Evolutionary conservation across 208 protist genomes (phyloP).

Genomic region (Leptomonas seymouri): DNA sequence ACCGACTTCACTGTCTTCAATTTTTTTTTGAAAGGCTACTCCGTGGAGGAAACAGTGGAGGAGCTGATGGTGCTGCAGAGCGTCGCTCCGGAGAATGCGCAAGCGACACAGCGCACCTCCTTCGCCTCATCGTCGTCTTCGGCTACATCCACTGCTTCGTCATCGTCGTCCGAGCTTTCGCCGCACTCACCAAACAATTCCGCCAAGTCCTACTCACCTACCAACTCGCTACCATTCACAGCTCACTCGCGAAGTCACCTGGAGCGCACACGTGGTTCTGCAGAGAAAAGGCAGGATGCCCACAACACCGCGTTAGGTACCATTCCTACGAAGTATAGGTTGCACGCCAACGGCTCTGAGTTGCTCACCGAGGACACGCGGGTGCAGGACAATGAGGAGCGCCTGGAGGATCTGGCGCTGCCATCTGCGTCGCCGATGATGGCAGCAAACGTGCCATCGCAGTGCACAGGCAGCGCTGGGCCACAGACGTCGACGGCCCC

Average conservation of each 20-base stretch:
- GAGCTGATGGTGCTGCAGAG: constrained; percentile 43
- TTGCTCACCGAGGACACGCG: constrained; percentile 24
- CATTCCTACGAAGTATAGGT: neutral
- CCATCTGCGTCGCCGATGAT: neutral
- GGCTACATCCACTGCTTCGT: neutral
- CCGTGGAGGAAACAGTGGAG: constrained; percentile 73
- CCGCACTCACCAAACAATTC: neutral
- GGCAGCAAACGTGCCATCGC: neutral
- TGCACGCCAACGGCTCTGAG: neutral
- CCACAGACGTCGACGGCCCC: neutral
- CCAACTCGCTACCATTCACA: neutral
- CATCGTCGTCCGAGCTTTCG: neutral
- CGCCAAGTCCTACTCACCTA: neutral
- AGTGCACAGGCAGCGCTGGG: neutral
- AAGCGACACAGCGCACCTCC: neutral
- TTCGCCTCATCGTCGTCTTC: constrained; percentile 2
- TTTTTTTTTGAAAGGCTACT: constrained; percentile 67
- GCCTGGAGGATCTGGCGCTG: constrained; percentile 17
- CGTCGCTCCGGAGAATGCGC: neutral
- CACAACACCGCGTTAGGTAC: neutral
- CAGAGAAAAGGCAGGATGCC: neutral
- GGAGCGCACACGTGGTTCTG: neutral
- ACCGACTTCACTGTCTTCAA: constrained; percentile 75
- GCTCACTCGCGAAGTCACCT: neutral
- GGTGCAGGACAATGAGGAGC: constrained; percentile 8